Evolutionary conservation across 2,329 filamentous ascomycete species (phyloP).

Genomic region (Parastagonospora nodorum): DNA sequence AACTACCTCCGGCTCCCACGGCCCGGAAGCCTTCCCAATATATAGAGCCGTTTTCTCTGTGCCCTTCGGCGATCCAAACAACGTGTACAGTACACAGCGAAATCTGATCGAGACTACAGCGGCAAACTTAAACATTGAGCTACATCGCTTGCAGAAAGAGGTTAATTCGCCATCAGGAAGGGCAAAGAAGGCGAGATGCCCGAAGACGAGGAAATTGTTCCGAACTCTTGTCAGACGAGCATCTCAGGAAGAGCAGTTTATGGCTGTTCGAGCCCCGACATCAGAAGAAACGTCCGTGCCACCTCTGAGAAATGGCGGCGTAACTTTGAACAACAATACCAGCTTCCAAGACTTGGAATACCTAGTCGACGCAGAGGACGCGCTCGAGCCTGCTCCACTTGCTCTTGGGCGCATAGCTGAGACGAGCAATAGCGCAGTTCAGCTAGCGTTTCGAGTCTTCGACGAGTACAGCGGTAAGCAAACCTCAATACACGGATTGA

Average conservation of each 20-base stretch:
- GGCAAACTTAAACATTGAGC: background rate
- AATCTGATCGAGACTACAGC: constrained; percentile 8
- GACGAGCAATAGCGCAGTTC: too few species aligned
- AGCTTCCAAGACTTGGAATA: too few species aligned
- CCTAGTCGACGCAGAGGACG: too few species aligned
- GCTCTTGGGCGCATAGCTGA: too few species aligned
- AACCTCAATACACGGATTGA: too few species aligned
- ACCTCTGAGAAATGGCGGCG: too few species aligned
- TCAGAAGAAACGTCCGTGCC: too few species aligned
- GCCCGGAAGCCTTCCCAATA: constrained; percentile 3
- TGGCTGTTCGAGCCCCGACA: too few species aligned
- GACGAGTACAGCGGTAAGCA: too few species aligned
- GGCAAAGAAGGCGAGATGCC: constrained; percentile 7
- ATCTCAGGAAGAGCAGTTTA: background rate
- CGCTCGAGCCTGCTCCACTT: too few species aligned
- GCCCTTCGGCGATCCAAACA: constrained; percentile 13
- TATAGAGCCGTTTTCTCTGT: constrained; percentile 4
- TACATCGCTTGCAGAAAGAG: constrained; percentile 2
- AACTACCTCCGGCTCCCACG: constrained; percentile 1
- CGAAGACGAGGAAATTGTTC: background rate
- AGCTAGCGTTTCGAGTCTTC: too few species aligned
- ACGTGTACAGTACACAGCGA: constrained; percentile 5
- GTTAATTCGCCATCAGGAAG: background rate
- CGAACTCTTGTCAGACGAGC: background rate
- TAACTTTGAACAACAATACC: too few species aligned